Evolutionary conservation across 768 basidiomycete species (phyloP), one percentile per base, ranked within the genome.

Genomic region (Amanita rimosa): DNA sequence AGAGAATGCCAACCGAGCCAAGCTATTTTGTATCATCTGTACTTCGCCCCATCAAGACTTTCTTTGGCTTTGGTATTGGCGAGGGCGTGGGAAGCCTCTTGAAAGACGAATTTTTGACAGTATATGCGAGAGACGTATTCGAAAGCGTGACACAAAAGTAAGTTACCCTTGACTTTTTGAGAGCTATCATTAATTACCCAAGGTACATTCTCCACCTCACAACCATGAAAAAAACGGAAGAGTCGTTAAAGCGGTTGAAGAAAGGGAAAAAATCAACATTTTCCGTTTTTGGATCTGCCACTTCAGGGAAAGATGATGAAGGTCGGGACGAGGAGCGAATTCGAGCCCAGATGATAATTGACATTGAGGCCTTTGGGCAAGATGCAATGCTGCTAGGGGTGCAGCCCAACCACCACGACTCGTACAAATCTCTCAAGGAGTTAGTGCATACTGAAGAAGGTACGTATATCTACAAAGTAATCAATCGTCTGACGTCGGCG

Each of bases 141-240:
- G 79, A 85, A 52, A 71, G 70, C 45, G 83, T 88, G 31, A 74
- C 77, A 19, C 80, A 81, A 57, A 77, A 77, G 82, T 83, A 55
- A 50, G 62, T 11, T 48, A 38, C 37, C 10, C 13, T 5, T 27
- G 7, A 31, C 53, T 36, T 19, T 16, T 39, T 24, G 51, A 34
- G 33, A 44, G 35, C 22, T 31, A 3, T 37, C 17, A 42, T 27
- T 50, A 44, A 37, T 51, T 41, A 10, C 31, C 34, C 24, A 49
- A 91, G 90, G 58, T 96, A 95, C 62, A 79, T 84, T 10, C 73
- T 75, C 49, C 85, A 89, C 58, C 71, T 98, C 19, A 72, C 80
- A 8, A 77, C 79, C 0, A 91, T 94, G 76, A 87, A 82, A 63
- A 95, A 95, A 70, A 90, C 90, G 6, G 92, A 97, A 54, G 92